Evolutionary conservation across 768 basidiomycete genomes (phyloP), one percentile per base, ranked within the genome.

Genomic region (Rhodotorula taiwanensis): DNA sequence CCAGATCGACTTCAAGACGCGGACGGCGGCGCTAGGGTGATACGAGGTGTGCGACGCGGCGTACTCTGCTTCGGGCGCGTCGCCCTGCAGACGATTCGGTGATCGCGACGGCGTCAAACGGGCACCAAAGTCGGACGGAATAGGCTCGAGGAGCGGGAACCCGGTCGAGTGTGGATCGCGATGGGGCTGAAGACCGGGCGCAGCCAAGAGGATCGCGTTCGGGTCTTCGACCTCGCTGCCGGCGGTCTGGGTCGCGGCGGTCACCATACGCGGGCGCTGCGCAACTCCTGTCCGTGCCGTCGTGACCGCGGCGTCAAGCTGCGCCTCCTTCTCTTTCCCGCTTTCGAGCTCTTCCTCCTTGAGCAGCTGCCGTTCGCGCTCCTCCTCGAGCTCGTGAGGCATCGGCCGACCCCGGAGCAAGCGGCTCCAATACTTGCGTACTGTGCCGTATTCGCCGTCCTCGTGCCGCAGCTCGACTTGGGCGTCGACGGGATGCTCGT

Each of bases 381-480:
- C 52, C 42, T 52, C 44, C 33, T 51, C 59, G 31, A 69, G 30
- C 58, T 68, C 67, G 28, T 48, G 48, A 25, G 3, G 15, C 67
- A 68, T 63, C 23, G 67, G 58, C 41, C 31, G 49, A 10, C 64
- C 64, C 6, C 45, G 0, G 11, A 45, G 8, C 2, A 66, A 21
- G 0, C 62, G 57, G 16, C 57, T 60, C 4, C 41, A 3, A 25
- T 54, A 56, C 33, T 63, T 63, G 2, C 55, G 39, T 33, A 27
- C 5, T 1, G 28, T 43, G 5, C 60, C 60, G 13, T 33, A 61
- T 27, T 50, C 53, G 44, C 61, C 55, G 16, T 83, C 82, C 54
- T 83, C 81, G 14, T 80, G 76, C 56, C 83, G 80, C 5, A 85
- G 76, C 56, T 86, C 85, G 1, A 84, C 83, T 0, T 85, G 85